Evolutionary conservation across 768 basidiomycete species (phyloP).

Genomic region (Tylopilus sp.): DNA sequence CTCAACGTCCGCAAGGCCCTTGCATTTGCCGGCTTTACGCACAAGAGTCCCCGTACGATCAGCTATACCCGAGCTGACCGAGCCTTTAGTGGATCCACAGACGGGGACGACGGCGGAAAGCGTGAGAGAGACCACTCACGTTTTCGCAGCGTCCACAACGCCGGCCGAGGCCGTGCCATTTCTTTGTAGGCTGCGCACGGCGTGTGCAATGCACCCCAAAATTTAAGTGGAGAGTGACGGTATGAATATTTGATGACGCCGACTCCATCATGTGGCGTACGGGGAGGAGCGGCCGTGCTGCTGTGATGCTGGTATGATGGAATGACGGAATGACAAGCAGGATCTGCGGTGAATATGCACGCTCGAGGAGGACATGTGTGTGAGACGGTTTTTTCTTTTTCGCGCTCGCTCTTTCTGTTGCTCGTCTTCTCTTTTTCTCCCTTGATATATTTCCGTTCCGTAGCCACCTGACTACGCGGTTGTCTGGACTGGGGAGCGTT

Average conservation of each 20-base stretch:
- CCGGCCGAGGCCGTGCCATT: conserved; percentile 76
- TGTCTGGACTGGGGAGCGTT: conserved; percentile 11
- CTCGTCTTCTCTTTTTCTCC: conserved; percentile 9
- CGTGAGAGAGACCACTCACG: conserved; percentile 63
- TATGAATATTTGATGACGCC: conserved; percentile 26
- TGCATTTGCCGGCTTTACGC: conserved; percentile 89
- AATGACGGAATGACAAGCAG: conserved; percentile 22
- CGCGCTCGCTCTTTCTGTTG: conserved; percentile 8
- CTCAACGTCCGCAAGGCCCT: conserved; percentile 88
- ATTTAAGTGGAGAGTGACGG: conserved; percentile 19
- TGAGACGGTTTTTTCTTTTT: background rate
- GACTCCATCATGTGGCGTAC: conserved; percentile 30
- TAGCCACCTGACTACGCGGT: conserved; percentile 8
- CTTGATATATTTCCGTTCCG: conserved; percentile 15
- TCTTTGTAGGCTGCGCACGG: conserved; percentile 58
- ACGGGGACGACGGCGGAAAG: conserved; percentile 45
- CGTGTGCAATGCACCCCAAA: conserved; percentile 29
- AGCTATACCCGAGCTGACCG: conserved; percentile 73
- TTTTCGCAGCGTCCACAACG: conserved; percentile 56
- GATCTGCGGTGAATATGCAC: conserved; percentile 27
- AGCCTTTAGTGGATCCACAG: conserved; percentile 58
- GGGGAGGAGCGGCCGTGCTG: conserved; percentile 28
- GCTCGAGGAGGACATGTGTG: conserved; percentile 10
- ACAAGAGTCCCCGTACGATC: conserved; percentile 81
- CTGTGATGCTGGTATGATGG: conserved; percentile 22